A percentile compares a stretch with the other conserved stretches of the same genome.
phyloP scores from a whole-genome alignment of 352 stramenopile species.

The Phytophthora europaea region DNA sequence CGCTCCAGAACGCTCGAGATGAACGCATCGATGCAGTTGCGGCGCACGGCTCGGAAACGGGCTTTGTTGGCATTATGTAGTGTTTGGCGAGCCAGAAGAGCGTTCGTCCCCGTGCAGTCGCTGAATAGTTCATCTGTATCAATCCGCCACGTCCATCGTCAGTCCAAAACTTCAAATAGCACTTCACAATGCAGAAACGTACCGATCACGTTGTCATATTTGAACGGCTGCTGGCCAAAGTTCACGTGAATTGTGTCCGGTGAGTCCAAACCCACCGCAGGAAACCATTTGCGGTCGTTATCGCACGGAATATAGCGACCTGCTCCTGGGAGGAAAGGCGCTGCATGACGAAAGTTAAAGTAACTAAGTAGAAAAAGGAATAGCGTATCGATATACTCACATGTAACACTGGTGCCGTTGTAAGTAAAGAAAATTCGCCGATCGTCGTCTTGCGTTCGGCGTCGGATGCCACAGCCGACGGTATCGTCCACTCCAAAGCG shows the following conservation, averaged over 20 bases:
- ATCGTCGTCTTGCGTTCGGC: slow-evolving; percentile 32
- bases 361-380: not conserved
- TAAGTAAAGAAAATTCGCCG: slow-evolving; percentile 78
- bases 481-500: slow-evolving; percentile 72
- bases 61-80: slow-evolving; percentile 23
- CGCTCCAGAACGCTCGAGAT: slow-evolving; percentile 32
- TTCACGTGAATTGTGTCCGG: slow-evolving; percentile 80
- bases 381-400: slow-evolving; percentile 34
- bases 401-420: slow-evolving; percentile 58
- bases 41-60: slow-evolving; percentile 9
- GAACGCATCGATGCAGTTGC: slow-evolving; percentile 39
- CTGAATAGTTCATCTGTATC: slow-evolving; percentile 59
- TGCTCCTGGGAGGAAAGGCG: slow-evolving; percentile 24
- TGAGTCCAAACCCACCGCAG: slow-evolving; percentile 82
- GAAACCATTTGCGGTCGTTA: slow-evolving; percentile 61
- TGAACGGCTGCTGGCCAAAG: slow-evolving; percentile 79
- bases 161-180: not conserved
- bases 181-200: slow-evolving; percentile 5
- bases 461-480: slow-evolving; percentile 73
- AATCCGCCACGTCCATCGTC: not conserved
- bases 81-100: slow-evolving; percentile 24
- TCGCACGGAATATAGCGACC: slow-evolving; percentile 36
- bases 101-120: slow-evolving; percentile 37
- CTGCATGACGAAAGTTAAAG: slow-evolving; percentile 2
- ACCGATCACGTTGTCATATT: slow-evolving; percentile 48